Evolutionary conservation across 345 rosid genomes (phyloP), one percentile per base, ranked within the genome.

Genomic region (Hibiscus trionum): DNA sequence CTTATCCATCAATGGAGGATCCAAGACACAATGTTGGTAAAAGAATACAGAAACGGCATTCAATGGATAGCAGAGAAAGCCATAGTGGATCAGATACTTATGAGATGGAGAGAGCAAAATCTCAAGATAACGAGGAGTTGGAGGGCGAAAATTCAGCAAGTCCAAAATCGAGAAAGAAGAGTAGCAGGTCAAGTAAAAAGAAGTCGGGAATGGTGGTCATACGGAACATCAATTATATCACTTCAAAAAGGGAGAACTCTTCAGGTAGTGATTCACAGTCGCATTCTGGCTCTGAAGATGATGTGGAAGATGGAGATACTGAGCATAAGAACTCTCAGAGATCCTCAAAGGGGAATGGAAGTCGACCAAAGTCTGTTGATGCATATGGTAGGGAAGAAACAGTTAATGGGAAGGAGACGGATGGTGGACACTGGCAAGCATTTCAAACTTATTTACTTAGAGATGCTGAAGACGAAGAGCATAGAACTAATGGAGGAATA

Each of bases 381-480:
- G 69, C 75, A 46, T 77, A 68, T 64, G 75, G 71, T 69, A 80
- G 65, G 78, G 85, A 77, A 47, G 86, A 78, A 78, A 74, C 75
- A 27, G 49, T 70, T 53, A 53, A 79, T 52, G 80, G 83, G 73
- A 83, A 83, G 76, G 93, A 82, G 76, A 81, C 77, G 62, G 93
- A 83, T 79, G 87, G 88, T 71, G 97, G 80, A 44, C 80, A 92
- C 37, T 95, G 99, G 99, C 87, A 87, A 70, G 98, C 96, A 55
- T 95, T 95, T 87, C 98, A 95, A 85, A 87, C 64, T 70, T 83
- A 55, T 74, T 75, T 95, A 72, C 86, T 95, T 42, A 90, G 82
- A 82, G 97, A 84, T 77, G 85, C 87, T 16, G 91, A 89, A 76
- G 90, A 86, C 74, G 93, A 86, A 69, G 93, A 86, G 66, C 79